Conservation (phyloP, 805 yeast genomes). For the Blastobotrys chiropterorum region DNA sequence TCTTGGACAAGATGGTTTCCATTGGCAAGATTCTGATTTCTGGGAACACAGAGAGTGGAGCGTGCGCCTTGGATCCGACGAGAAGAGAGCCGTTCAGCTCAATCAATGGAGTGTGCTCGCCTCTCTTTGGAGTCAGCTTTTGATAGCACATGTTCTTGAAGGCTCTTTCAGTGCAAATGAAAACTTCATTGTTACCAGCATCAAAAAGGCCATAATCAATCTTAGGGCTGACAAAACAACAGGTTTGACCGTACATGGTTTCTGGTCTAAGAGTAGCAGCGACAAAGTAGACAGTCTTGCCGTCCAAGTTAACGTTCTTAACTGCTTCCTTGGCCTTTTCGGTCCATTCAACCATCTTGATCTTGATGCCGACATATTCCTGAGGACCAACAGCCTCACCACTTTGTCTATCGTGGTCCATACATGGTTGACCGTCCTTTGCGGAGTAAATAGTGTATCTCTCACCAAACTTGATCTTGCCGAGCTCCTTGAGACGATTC, state of each 20-base stretch:
- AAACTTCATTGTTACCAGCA: conserved; percentile 68
- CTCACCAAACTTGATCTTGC: conserved; percentile 95
- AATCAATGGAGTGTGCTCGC: conserved; percentile 56
- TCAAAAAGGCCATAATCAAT: conserved; percentile 87
- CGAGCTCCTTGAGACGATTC: conserved; percentile 74
- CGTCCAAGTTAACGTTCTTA: conserved; percentile 38
- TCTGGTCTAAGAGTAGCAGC: conserved; percentile 99
- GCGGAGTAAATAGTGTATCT: conserved; percentile 96
- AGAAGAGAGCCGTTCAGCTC: conserved; percentile 63
- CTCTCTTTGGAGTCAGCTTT: conserved; percentile 84
- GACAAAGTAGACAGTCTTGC: conserved; percentile 70
- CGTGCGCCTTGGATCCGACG: conserved; percentile 79
- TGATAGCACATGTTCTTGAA: conserved; percentile 97
- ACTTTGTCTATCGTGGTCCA: conserved; percentile 96
- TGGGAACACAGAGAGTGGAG: conserved; percentile 70
- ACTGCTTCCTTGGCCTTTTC: conserved; percentile 46
- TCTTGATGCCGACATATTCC: conserved; percentile 92
- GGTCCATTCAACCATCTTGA: conserved; percentile 57
- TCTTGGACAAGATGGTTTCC: conserved; percentile 91
- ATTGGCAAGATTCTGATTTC: conserved; percentile 85
- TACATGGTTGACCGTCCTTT: conserved; percentile 98
- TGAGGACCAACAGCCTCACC: conserved; percentile 98
- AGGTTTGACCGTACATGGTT: conserved; percentile 98
- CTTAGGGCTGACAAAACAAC: conserved; percentile 96
- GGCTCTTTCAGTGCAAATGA: conserved; percentile 87